Percentiles rank a stretch among this genome's conserved stretches.
phyloP scores from a whole-genome alignment of 2,329 filamentous ascomycete species.

The Pyrenochaeta sp. region DNA sequence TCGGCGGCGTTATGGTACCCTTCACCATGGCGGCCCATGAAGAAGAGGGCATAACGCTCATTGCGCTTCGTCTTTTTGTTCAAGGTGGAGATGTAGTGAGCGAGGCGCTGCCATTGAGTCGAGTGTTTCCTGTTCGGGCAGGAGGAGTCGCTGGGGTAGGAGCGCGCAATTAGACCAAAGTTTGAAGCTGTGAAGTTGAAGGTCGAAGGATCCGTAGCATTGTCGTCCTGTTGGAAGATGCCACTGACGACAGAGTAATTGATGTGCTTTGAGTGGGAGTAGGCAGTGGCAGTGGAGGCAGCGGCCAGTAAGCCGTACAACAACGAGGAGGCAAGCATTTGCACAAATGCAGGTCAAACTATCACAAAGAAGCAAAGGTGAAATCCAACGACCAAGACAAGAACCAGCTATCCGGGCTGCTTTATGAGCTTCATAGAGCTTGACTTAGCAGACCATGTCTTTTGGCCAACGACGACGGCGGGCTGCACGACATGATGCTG shows the following conservation, averaged over 20 bases:
- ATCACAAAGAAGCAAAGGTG: not conserved
- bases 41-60: slow-evolving; percentile 71
- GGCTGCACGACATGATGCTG: slow-evolving; percentile 1
- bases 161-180: slow-evolving; percentile 71
- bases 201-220: slow-evolving; percentile 60
- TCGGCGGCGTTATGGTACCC: slow-evolving; percentile 73
- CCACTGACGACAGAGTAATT: slow-evolving; percentile 68
- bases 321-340: slow-evolving; percentile 29
- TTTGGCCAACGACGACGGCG: slow-evolving; percentile 2
- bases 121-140: slow-evolving; percentile 50
- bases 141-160: slow-evolving; percentile 64
- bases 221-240: slow-evolving; percentile 71
- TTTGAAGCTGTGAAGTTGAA: slow-evolving; percentile 62
- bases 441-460: slow-evolving; percentile 5
- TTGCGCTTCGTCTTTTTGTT: slow-evolving; percentile 58
- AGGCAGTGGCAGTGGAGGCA: slow-evolving; percentile 20
- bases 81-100: slow-evolving; percentile 64
- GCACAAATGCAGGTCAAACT: not conserved
- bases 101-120: slow-evolving; percentile 73
- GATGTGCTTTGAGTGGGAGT: slow-evolving; percentile 52
- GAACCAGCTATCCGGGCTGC: not conserved
- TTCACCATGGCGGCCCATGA: slow-evolving; percentile 75
- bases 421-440: slow-evolving; percentile 15
- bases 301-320: slow-evolving; percentile 28
- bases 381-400: not conserved